Evolutionary conservation across 1,284 basidiomycete genomes (phyloP), one percentile per base, ranked within the genome.

Genomic region (Boletus smithii): DNA sequence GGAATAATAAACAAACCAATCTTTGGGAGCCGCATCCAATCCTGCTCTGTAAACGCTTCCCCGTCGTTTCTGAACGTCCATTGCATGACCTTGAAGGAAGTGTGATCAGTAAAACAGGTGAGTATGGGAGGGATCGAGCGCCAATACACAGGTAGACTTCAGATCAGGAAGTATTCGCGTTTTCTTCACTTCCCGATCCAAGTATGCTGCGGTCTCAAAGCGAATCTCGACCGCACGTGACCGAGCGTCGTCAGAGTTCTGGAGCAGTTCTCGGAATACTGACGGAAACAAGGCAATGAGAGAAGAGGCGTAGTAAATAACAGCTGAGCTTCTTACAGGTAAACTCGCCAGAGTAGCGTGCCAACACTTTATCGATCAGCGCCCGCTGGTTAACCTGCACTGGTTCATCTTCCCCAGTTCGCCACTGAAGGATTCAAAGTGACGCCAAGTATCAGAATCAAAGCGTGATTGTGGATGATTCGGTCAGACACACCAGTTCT

Each of bases 231-330:
- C 90, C 31, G 79, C 71, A 44, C 76, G 79, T 6, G 92, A 88
- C 35, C 80, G 82, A 0, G 91, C 93, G 69, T 97, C 94, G 64
- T 97, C 93, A 11, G 94, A 92, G 65, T 97, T 97, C 72, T 97
- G 76, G 2, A 97, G 72, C 9, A 97, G 80, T 67, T 97, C 93
- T 34, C 93, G 80, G 60, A 93, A 94, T 34, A 94, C 89, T 77
- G 42, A 72, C 44, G 9, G 6, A 33, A 31, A 31, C 16, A 8
- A 31, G n/a, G 30, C 6, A 8, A 7, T 31, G n/a, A 31, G 30
- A 16, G 30, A 5, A 4, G 9, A 16, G 5, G 7, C 13, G 29
- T 14, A 5, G n/a, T 13, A 16, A 31, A 31, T 16, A 34, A 11
- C 11, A 13, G 18, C 10, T 34, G 2, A 31, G 30, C 13, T 14